phyloP scores from a whole-genome alignment of 1,284 basidiomycete species.

The Moesziomyces parantarcticus region DNA sequence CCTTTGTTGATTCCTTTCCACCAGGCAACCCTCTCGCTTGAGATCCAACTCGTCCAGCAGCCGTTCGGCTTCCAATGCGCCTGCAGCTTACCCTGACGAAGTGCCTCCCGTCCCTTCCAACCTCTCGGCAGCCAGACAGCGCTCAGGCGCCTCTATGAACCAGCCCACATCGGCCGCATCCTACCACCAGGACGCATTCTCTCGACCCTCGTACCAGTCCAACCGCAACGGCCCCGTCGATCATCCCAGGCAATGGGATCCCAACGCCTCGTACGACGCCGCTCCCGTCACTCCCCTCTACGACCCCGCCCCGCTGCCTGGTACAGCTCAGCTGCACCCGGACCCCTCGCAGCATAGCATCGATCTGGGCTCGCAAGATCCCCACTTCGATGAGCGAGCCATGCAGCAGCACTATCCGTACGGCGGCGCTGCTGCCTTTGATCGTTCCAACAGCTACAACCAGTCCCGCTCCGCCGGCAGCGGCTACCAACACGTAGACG shows the following conservation, averaged over 20 bases:
- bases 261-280: conserved; percentile 38
- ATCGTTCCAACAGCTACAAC: conserved; percentile 34
- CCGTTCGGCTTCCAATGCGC: conserved; percentile 13
- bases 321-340: conserved; percentile 14
- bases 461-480: conserved; percentile 9
- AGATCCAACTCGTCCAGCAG: conserved; percentile 30
- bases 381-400: conserved; percentile 15
- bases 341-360: conserved; percentile 29
- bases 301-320: conserved; percentile 23
- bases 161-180: conserved; percentile 5
- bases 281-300: conserved; percentile 25
- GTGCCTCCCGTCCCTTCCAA: conserved; percentile 34
- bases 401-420: conserved; percentile 36
- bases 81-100: conserved; percentile 18
- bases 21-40: conserved; percentile 31
- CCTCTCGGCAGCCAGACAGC: conserved; percentile 23
- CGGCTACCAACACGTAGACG: conserved; percentile 27
- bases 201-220: conserved; percentile 15
- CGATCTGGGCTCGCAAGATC: conserved; percentile 28
- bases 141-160: conserved; percentile 1
- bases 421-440: conserved; percentile 25
- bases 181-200: conserved; percentile 16
- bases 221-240: conserved; percentile 6
- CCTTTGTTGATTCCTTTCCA: neutral
- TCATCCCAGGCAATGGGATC: conserved; percentile 36